Evolutionary conservation across 768 basidiomycete genomes (phyloP).

Genomic region (Phylloporus arenicola): DNA sequence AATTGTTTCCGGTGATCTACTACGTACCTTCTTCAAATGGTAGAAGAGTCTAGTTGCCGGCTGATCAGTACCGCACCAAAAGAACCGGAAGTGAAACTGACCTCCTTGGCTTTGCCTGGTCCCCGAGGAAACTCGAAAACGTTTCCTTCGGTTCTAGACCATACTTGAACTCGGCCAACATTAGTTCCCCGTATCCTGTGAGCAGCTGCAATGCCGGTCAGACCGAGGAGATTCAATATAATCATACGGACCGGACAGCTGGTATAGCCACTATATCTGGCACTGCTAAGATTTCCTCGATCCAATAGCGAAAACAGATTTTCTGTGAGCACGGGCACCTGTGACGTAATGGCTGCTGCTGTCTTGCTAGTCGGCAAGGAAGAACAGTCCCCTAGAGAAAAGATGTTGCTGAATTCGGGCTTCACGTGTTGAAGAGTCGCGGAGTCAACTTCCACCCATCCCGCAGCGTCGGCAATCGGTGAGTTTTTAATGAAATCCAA

Average conservation of each 20-base stretch:
- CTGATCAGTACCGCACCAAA: constrained; percentile 5
- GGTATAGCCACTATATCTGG: constrained; percentile 83
- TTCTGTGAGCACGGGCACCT: constrained; percentile 86
- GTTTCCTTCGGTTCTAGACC: constrained; percentile 84
- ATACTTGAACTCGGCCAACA: constrained; percentile 95
- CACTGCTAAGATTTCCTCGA: constrained; percentile 62
- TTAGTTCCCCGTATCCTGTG: constrained; percentile 73
- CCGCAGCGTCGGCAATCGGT: constrained; percentile 71
- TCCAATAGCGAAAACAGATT: constrained; percentile 77
- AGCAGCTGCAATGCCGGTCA: constrained; percentile 46
- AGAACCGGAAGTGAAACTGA: constrained; percentile 28
- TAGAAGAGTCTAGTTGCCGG: constrained; percentile 51
- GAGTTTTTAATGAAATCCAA: constrained; percentile 73
- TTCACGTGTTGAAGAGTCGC: constrained; percentile 81
- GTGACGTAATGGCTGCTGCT: constrained; percentile 86
- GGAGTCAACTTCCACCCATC: constrained; percentile 87
- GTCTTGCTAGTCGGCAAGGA: constrained; percentile 95
- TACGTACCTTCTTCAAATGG: constrained; percentile 63
- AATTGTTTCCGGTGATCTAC: not conserved
- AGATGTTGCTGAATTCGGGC: constrained; percentile 74
- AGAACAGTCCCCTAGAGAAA: constrained; percentile 88
- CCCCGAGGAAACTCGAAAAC: constrained; percentile 60
- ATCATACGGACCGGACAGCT: constrained; percentile 67
- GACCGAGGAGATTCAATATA: not conserved
- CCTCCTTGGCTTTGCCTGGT: constrained; percentile 76